Evolutionary conservation across 1,139 yeast genomes (phyloP), one percentile per base, ranked within the genome.

Genomic region (Meyerozyma athensensis): DNA sequence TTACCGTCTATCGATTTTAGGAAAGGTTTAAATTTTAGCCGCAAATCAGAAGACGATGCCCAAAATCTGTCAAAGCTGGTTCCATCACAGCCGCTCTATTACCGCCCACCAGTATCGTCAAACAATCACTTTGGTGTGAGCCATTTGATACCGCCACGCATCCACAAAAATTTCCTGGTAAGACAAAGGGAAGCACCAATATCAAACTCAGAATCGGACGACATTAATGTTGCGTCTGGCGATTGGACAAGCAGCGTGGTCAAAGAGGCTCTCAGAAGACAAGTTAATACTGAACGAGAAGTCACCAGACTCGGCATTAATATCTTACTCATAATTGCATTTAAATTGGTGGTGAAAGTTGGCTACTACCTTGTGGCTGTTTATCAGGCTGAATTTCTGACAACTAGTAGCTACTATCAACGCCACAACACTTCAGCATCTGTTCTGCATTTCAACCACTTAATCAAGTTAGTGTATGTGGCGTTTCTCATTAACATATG

Each of bases 201-300:
- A 14, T 10, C 21, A 6, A 16, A 16, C 20, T 17, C 14, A 10
- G 32, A 7, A 9, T 19, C 14, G 2, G n/a, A 9, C 7, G 14
- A 17, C 10, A 20, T 10, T 12, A 16, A 28, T 16, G 32, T n/a
- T 28, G 68, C 71, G 1, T 53, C 63, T 1, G 74, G 73, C 1
- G 61, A 57, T n/a, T 69, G 74, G 74, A 50, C 52, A 18, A 66
- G 59, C 42, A 74, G 74, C 3, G 56, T 65, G 19, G 58, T 69
- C 46, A 47, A 49, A 36, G 56, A 55, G 37, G 75, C 75, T 0
- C 51, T 70, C 36, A 26, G 47, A 4, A 47, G 74, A 24, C 74
- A 68, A 45, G 49, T 57, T 3, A 61, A 65, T 46, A 53, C 55
- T 36, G 68, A 64, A 38, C 36, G 43, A 5, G 56, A 59, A 30